Percentiles rank a stretch among this genome's conserved stretches.
Evolutionary conservation across 352 stramenopile genomes (phyloP).

Genomic region (Phytophthora agathidicida): DNA sequence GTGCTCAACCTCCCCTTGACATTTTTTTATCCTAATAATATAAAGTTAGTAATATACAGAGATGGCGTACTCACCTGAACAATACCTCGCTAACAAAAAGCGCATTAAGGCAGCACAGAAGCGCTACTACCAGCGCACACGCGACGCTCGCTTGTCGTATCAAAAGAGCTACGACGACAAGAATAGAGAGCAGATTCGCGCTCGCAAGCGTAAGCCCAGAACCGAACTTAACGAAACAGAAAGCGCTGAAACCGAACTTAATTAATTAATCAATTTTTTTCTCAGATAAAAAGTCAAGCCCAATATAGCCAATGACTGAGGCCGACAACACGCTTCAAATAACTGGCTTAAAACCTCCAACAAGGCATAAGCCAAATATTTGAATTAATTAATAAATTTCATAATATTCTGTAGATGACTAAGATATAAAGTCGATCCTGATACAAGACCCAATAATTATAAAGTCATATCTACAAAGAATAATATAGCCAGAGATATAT

Average conservation of each 20-base stretch:
- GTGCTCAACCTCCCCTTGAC: too few relatives aligned
- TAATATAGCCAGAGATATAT: slow-evolving; percentile 8
- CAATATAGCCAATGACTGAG: slow-evolving; percentile 4
- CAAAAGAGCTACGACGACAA: too few relatives aligned
- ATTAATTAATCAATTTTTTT: slow-evolving; percentile 7
- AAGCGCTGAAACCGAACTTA: slow-evolving; percentile 4
- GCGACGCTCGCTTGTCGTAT: too few relatives aligned
- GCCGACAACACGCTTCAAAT: background rate
- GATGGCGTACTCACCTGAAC: too few relatives aligned
- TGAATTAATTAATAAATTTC: background rate
- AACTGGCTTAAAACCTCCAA: background rate
- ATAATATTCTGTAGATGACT: background rate
- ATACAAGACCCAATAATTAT: slow-evolving; percentile 8
- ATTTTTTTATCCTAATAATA: too few relatives aligned
- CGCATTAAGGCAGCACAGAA: too few relatives aligned
- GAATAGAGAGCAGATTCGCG: too few relatives aligned
- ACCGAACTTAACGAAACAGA: background rate
- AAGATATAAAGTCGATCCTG: slow-evolving; percentile 8
- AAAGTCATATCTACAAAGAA: background rate
- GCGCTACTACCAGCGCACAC: too few relatives aligned
- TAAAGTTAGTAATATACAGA: too few relatives aligned
- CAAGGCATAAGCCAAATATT: slow-evolving; percentile 1
- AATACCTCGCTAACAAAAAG: too few relatives aligned
- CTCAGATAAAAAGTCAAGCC: slow-evolving; percentile 6
- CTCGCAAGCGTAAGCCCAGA: too few relatives aligned